Evolutionary conservation across 768 basidiomycete species (phyloP).

Genomic region (Suillus americanus): DNA sequence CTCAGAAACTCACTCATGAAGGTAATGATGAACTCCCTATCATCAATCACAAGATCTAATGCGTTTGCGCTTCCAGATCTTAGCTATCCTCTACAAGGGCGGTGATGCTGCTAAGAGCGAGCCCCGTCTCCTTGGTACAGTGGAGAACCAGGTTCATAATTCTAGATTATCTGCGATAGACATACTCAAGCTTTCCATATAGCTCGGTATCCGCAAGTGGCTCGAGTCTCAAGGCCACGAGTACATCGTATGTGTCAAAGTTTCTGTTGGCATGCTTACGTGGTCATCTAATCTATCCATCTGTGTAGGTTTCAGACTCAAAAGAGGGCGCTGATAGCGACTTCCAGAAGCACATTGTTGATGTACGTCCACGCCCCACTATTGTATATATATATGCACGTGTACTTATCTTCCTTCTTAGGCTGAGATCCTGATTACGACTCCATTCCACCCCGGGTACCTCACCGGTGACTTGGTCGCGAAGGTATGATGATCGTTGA

Average conservation of each 20-base stretch:
- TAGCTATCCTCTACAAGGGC: conserved; percentile 75
- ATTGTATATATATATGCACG: conserved; percentile 8
- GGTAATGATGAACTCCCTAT: conserved; percentile 25
- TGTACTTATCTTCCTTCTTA: conserved; percentile 27
- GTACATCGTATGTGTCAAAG: conserved; percentile 49
- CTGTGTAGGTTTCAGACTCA: conserved; percentile 63
- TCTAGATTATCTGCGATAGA: neutral
- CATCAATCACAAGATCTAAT: neutral
- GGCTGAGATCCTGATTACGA: conserved; percentile 81
- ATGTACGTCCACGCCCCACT: conserved; percentile 46
- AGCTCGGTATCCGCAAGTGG: conserved; percentile 77
- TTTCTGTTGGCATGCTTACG: neutral
- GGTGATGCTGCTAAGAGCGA: conserved; percentile 64
- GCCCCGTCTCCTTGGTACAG: conserved; percentile 75
- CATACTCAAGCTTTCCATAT: neutral
- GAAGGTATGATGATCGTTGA: conserved; percentile 43
- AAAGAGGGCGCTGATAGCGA: conserved; percentile 82
- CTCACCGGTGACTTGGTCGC: conserved; percentile 70
- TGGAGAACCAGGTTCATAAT: conserved; percentile 62
- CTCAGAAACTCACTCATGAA: conserved; percentile 38
- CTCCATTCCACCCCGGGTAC: conserved; percentile 86
- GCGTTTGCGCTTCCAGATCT: conserved; percentile 43
- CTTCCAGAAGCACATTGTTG: conserved; percentile 81
- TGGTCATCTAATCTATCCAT: conserved; percentile 11
- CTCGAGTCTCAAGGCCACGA: conserved; percentile 73